Evolutionary conservation across 805 yeast genomes (phyloP).

Genomic region (Kodamaea neixiangensis): DNA sequence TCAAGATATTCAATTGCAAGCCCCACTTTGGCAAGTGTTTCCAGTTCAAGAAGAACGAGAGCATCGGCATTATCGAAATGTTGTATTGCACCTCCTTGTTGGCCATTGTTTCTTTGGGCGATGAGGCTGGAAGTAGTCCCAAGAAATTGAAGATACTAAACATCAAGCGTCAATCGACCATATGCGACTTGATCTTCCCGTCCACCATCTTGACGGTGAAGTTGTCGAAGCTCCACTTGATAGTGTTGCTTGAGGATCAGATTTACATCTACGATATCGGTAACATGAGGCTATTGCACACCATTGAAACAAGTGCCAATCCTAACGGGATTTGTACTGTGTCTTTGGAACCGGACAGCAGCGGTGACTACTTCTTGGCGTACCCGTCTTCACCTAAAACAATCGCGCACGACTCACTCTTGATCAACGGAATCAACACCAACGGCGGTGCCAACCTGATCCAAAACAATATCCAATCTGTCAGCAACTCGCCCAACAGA

Average conservation of each 20-base stretch:
- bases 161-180: constrained; percentile 62
- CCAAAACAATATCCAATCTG: constrained; percentile 41
- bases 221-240: constrained; percentile 33
- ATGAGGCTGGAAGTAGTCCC: constrained; percentile 71
- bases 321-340: constrained; percentile 60
- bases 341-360: constrained; percentile 38
- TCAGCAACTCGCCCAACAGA: constrained; percentile 43
- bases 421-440: constrained; percentile 42
- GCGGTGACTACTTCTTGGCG: constrained; percentile 57
- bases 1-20: constrained; percentile 81
- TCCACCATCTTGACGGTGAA: constrained; percentile 42
- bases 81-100: constrained; percentile 83
- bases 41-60: constrained; percentile 42
- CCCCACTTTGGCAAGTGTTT: constrained; percentile 63
- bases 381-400: constrained; percentile 77
- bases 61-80: constrained; percentile 82
- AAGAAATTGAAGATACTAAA: constrained; percentile 80
- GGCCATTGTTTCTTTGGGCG: constrained; percentile 80
- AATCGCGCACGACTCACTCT: constrained; percentile 42
- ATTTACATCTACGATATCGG: constrained; percentile 44
- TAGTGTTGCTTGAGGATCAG: constrained; percentile 45
- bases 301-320: constrained; percentile 47
- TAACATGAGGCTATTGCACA: constrained; percentile 44
- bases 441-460: constrained; percentile 43
- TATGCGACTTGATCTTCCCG: constrained; percentile 46